Percentiles rank a stretch among this genome's conserved stretches.
phyloP scores from a whole-genome alignment of 2,329 filamentous ascomycete genomes.

The Cladosporium sp. region DNA sequence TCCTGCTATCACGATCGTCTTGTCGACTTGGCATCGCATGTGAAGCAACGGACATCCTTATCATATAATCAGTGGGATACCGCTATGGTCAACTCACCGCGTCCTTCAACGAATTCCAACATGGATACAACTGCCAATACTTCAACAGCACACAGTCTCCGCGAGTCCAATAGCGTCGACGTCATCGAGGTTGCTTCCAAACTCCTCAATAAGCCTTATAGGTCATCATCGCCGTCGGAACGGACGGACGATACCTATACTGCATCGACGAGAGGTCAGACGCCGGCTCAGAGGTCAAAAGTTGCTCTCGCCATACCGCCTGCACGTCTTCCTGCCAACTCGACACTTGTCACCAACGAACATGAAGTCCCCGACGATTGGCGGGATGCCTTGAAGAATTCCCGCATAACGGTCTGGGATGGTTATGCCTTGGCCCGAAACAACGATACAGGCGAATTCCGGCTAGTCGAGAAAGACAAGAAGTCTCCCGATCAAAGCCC shows the following conservation, averaged over 20 bases:
- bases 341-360: neutral
- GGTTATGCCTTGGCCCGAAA: slow-evolving; percentile 6
- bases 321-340: neutral
- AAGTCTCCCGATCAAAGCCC: neutral
- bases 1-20: neutral
- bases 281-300: slow-evolving; percentile 4
- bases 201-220: neutral
- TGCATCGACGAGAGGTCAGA: neutral
- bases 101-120: neutral
- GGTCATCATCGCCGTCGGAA: neutral
- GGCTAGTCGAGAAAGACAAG: slow-evolving; percentile 8
- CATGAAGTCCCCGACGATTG: slow-evolving; percentile 6
- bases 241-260: slow-evolving; percentile 1
- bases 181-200: slow-evolving; percentile 8
- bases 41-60: neutral
- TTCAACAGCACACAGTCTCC: slow-evolving; percentile 3
- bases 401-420: slow-evolving; percentile 9
- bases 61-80: slow-evolving; percentile 1
- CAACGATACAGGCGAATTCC: slow-evolving; percentile 7
- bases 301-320: slow-evolving; percentile 3
- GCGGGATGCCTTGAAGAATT: slow-evolving; percentile 6
- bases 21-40: slow-evolving; percentile 3
- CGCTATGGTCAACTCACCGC: neutral
- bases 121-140: slow-evolving; percentile 1
- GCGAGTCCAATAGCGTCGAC: slow-evolving; percentile 3